Evolutionary conservation across 176 grass and related monocot genomes (phyloP).

Genomic region (Rhynchospora pubera): DNA sequence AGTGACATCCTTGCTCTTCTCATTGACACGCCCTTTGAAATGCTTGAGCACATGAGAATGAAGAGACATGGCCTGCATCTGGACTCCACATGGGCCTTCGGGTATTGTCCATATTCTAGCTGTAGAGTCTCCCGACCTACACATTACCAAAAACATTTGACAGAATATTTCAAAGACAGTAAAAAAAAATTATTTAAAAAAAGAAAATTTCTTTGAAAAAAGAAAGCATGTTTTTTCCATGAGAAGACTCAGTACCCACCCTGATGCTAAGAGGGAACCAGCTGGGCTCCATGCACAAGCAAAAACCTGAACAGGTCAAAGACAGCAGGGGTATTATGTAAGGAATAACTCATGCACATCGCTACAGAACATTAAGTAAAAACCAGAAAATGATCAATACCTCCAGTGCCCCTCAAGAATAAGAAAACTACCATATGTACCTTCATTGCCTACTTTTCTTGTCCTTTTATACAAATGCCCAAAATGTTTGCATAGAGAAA

Average conservation of each 20-base stretch:
- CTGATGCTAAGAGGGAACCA: conserved; percentile 97
- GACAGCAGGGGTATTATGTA: neutral
- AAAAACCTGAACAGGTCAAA: conserved; percentile 40
- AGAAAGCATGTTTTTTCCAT: neutral
- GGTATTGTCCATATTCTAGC: conserved; percentile 98
- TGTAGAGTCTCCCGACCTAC: conserved; percentile 93
- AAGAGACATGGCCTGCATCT: conserved; percentile 41
- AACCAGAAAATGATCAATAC: neutral
- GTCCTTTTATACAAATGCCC: neutral
- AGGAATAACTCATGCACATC: neutral
- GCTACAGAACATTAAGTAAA: no score
- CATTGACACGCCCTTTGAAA: conserved; percentile 78
- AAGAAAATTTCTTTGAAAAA: neutral
- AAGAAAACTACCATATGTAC: neutral
- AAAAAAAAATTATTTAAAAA: no score
- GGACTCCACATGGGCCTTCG: conserved; percentile 71
- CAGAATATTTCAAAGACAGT: neutral
- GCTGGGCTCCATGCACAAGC: conserved; percentile 97
- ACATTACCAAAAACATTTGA: neutral
- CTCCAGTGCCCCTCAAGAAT: neutral
- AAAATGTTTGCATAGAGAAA: neutral
- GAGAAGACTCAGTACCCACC: conserved; percentile 35
- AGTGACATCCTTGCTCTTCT: conserved; percentile 98
- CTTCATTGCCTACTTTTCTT: neutral
- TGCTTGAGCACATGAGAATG: conserved; percentile 90